Conservation (phyloP, 2,329 filamentous ascomycete genomes). For the Fusarium guadeloupense region DNA sequence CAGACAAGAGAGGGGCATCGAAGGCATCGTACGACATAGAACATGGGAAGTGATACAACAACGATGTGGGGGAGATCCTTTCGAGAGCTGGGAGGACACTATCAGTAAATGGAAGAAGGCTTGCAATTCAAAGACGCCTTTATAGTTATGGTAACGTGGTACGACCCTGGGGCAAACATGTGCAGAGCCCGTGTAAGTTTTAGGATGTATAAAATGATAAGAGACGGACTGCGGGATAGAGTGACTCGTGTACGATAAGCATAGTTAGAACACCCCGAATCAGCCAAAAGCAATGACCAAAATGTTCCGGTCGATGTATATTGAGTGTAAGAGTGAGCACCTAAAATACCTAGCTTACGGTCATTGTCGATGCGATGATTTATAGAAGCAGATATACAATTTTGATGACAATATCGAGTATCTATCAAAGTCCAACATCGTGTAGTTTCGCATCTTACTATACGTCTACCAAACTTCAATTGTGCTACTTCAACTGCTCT, state of each 20-base stretch:
- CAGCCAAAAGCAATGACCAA: too few relatives aligned
- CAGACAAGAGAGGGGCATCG: constrained; percentile 78
- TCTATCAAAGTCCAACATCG: too few relatives aligned
- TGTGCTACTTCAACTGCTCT: background rate
- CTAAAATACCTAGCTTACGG: too few relatives aligned
- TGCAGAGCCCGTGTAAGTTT: constrained; percentile 10
- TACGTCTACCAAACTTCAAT: background rate
- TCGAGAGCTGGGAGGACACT: constrained; percentile 70
- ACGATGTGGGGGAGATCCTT: constrained; percentile 71
- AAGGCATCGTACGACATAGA: constrained; percentile 80
- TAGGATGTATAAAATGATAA: constrained; percentile 15
- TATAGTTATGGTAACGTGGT: constrained; percentile 2
- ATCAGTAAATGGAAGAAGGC: constrained; percentile 68
- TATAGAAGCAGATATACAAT: background rate
- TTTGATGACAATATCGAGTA: too few relatives aligned
- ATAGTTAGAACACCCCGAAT: constrained; percentile 1
- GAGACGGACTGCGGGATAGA: constrained; percentile 21
- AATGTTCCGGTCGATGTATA: too few relatives aligned
- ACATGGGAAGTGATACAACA: constrained; percentile 84
- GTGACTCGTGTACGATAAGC: constrained; percentile 12
- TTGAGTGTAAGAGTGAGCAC: too few relatives aligned
- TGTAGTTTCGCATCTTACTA: too few relatives aligned
- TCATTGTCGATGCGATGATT: too few relatives aligned
- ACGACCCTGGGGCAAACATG: background rate
- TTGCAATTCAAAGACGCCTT: constrained; percentile 23